Evolutionary conservation across 345 rosid genomes (phyloP).

Genomic region (Salix dunnii): DNA sequence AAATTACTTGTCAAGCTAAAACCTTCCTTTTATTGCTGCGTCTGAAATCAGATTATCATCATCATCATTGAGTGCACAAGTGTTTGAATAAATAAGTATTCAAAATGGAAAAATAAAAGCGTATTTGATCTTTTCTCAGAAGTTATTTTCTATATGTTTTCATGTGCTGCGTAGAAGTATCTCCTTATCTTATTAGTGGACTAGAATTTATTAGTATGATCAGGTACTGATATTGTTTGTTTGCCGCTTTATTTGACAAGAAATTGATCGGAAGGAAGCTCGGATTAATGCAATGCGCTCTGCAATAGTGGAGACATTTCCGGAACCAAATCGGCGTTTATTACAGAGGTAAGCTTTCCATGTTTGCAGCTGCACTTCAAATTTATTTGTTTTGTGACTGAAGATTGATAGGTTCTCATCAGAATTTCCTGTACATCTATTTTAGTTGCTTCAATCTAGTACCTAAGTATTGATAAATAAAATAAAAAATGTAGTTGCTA

Average conservation of each 20-base stretch:
- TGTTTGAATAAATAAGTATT: not conserved
- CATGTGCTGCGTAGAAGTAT: not conserved
- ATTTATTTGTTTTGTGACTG: slow-evolving; percentile 10
- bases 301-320: slow-evolving; percentile 88
- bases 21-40: not conserved
- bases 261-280: slow-evolving; percentile 86
- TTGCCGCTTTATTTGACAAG: slow-evolving; percentile 29
- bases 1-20: not conserved
- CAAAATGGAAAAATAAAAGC: not conserved
- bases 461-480: not conserved
- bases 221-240: not conserved
- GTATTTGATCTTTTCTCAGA: slow-evolving; percentile 4
- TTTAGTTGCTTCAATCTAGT: slow-evolving; percentile 17
- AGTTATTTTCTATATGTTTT: not conserved
- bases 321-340: slow-evolving; percentile 93
- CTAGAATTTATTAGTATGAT: not conserved
- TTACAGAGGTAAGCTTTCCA: slow-evolving; percentile 59
- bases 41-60: not conserved
- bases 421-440: slow-evolving; percentile 5
- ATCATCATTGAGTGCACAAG: not conserved
- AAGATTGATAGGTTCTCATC: slow-evolving; percentile 7
- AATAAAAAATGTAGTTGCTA: slow-evolving; percentile 10
- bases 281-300: slow-evolving; percentile 77
- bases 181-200: not conserved
- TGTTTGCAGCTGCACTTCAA: not conserved